Base-by-base conservation (phyloP, 2,329 filamentous ascomycete species). In the Trichoderma lentiforme region DNA sequence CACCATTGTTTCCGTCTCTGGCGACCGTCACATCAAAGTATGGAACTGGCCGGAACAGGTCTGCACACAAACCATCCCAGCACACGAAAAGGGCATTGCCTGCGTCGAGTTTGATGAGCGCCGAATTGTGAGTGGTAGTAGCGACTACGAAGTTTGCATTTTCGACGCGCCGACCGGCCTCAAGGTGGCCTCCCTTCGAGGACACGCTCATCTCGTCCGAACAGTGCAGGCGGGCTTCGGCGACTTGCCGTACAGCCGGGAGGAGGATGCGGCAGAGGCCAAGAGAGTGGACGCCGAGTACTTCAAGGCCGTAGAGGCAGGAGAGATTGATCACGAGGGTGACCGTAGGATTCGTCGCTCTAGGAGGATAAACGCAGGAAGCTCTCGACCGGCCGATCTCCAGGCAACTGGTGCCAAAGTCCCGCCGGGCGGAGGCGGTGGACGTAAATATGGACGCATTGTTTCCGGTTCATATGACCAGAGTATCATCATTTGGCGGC, bases 381-480 rank as follows among this genome's bases (percentile, higher is more conserved):
- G 93, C 74, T 88, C 88, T 47, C 87, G 90, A 58, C 93, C 93
- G 0, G 88, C 91, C 66, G 90, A 96, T 74, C 91, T 97, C 58
- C 90, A 90, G 71, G 92, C 93, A 0, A 90, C 93, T 64, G 95
- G 95, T 0, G 93, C 95, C 18, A 96, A 93, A 79, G 86, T 98
- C 3, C 95, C 95, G 1, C 95, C 95, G 0, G 95, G 95, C 14
- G 95, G 95, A 28, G 95, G 95, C 51, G 95, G 95, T 26, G 94
- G 95, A 30, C 93, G 93, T 77, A 91, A 88, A 75, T 98, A 95
- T 84, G 94, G 92, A 11, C 91, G 95, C n/a, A 99, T 99, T 72
- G 94, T 99, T 4, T 98, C 95, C 7, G 96, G 96, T 3, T 97
- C 94, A 0, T 99, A 99, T 76, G 96, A 99, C 76, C 94, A 97